Conservation (phyloP, 1,284 basidiomycete genomes). For the Hypsizygus ulmarius region DNA sequence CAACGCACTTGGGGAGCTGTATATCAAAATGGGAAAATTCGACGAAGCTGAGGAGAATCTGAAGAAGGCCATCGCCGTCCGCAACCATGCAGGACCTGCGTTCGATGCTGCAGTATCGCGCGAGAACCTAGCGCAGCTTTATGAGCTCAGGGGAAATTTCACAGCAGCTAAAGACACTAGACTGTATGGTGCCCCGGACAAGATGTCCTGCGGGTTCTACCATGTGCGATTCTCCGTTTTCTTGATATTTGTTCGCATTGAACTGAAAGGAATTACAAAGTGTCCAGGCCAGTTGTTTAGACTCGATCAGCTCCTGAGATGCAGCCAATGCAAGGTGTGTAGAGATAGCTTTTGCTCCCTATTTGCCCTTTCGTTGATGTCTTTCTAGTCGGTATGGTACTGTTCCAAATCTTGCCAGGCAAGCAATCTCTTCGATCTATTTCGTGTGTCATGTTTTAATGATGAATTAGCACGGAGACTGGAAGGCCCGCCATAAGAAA, state of each 20-base stretch:
- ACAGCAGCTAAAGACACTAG: conserved; percentile 5
- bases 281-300: conserved; percentile 7
- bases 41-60: conserved; percentile 9
- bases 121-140: conserved; percentile 16
- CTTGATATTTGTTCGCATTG: neutral
- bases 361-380: neutral
- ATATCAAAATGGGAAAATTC: conserved; percentile 9
- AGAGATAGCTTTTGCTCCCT: neutral
- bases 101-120: conserved; percentile 14
- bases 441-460: neutral
- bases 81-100: conserved; percentile 2
- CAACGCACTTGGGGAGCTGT: conserved; percentile 13
- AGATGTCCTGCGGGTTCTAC: conserved; percentile 8
- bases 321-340: conserved; percentile 11
- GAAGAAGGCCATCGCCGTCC: conserved; percentile 8
- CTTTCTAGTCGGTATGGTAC: conserved; percentile 4
- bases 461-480: too few relatives aligned
- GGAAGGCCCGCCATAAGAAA: too few relatives aligned
- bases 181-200: conserved; percentile 6
- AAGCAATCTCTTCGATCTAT: neutral
- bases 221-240: conserved; percentile 3
- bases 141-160: conserved; percentile 9
- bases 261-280: neutral
- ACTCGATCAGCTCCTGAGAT: conserved; percentile 2
- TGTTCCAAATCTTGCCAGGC: conserved; percentile 13